phyloP scores from a whole-genome alignment of 208 protist genomes.

The Porcisia hertigi region DNA sequence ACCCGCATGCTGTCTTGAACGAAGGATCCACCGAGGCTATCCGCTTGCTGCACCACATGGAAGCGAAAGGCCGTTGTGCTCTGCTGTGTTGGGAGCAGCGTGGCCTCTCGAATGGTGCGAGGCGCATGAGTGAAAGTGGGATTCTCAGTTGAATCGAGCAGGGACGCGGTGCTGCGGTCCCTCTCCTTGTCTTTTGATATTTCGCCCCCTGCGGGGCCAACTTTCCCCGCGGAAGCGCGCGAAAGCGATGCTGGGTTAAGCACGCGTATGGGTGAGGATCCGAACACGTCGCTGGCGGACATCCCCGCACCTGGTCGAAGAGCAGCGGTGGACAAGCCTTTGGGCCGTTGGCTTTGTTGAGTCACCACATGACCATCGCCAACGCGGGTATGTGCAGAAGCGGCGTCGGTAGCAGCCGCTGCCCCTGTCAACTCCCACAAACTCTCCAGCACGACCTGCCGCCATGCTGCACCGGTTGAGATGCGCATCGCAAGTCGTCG shows the following conservation, averaged over 20 bases:
- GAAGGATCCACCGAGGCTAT: constrained; percentile 40
- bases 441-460: constrained; percentile 34
- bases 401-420: not conserved
- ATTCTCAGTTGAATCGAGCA: too few species aligned
- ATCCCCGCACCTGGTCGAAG: not conserved
- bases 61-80: constrained; percentile 26
- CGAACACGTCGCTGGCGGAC: not conserved
- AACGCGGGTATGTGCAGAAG: not conserved
- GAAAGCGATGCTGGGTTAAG: not conserved
- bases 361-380: not conserved
- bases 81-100: constrained; percentile 27
- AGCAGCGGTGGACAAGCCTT: too few species aligned
- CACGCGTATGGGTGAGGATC: constrained; percentile 1
- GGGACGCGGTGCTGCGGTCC: not conserved
- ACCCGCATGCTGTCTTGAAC: constrained; percentile 57
- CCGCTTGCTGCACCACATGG: constrained; percentile 40
- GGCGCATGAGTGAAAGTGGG: not conserved
- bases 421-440: constrained; percentile 27
- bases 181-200: not conserved
- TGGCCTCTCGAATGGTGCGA: constrained; percentile 30
- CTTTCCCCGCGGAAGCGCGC: not conserved
- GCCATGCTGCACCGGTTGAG: constrained; percentile 36
- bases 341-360: not conserved
- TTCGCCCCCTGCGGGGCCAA: not conserved
- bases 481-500: constrained; percentile 9